A percentile compares a stretch with the other conserved stretches of the same genome.
Evolutionary conservation across 2,329 filamentous ascomycete genomes (phyloP).

Genomic region (Exophiala oligosperma): DNA sequence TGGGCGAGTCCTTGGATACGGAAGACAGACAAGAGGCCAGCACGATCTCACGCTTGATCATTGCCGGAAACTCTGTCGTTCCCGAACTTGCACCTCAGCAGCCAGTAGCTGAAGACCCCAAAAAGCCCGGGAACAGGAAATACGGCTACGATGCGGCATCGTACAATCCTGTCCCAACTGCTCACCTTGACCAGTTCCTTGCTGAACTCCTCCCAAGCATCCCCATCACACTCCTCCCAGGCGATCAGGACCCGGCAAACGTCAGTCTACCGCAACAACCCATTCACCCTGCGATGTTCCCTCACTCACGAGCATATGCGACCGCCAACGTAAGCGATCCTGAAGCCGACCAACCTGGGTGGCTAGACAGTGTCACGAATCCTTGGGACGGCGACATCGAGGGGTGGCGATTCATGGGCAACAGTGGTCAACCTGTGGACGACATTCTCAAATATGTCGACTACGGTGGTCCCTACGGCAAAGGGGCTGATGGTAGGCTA

Average conservation of each 20-base stretch:
- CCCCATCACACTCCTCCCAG: conserved; percentile 85
- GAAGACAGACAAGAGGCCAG: conserved; percentile 60
- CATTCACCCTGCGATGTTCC: conserved; percentile 90
- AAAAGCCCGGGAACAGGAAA: conserved; percentile 64
- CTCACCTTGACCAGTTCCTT: conserved; percentile 81
- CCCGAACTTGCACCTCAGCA: conserved; percentile 30
- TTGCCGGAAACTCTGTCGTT: conserved; percentile 76
- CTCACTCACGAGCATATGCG: conserved; percentile 68
- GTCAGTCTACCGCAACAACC: conserved; percentile 88
- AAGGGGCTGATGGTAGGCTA: conserved; percentile 58
- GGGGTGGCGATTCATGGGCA: conserved; percentile 83
- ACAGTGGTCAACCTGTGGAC: conserved; percentile 87
- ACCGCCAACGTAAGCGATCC: conserved; percentile 44
- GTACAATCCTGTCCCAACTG: conserved; percentile 84
- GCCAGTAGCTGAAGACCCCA: conserved; percentile 40
- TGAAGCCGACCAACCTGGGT: conserved; percentile 56
- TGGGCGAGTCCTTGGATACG: conserved; percentile 73
- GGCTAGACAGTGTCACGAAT: conserved; percentile 89
- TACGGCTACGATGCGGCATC: conserved; percentile 90
- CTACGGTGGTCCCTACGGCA: conserved; percentile 32
- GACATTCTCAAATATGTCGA: conserved; percentile 92
- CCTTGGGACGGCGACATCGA: conserved; percentile 90
- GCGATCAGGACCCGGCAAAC: conserved; percentile 82
- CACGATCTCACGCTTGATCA: conserved; percentile 78
- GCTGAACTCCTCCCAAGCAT: conserved; percentile 78